These are phyloP conservation scores for Ogataea paraovalis DNA, from an alignment of 805 yeast genomes.

Conservation along the genomic window DNA sequence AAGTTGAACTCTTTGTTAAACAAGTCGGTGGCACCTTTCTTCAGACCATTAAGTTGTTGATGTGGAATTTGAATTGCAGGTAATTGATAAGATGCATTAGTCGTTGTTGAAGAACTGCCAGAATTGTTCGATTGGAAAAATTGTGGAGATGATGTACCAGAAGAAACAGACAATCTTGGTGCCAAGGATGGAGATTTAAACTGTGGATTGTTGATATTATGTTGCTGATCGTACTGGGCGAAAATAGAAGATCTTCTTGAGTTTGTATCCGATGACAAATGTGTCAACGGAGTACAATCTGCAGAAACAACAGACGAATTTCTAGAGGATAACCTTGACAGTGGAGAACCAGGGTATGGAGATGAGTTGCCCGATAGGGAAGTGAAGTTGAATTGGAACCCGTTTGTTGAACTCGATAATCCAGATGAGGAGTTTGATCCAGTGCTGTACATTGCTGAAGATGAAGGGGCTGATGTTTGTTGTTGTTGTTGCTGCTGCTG, in stretches of 20 bases:
- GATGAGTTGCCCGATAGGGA: constrained; percentile 14
- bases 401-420: background rate
- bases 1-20: constrained; percentile 29
- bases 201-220: constrained; percentile 1
- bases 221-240: constrained; percentile 10
- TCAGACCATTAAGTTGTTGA: background rate
- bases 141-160: constrained; percentile 25
- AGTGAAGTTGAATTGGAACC: constrained; percentile 9
- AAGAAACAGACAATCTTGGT: constrained; percentile 21
- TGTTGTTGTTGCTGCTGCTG: background rate
- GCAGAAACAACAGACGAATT: constrained; percentile 30
- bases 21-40: constrained; percentile 13
- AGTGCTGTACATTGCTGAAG: background rate
- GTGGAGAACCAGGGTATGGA: constrained; percentile 27
- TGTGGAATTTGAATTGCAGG: constrained; percentile 2
- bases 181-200: constrained; percentile 22
- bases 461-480: background rate
- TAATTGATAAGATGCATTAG: constrained; percentile 8
- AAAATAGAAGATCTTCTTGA: constrained; percentile 28
- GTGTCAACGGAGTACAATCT: constrained; percentile 28
- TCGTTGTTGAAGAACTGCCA: constrained; percentile 4
- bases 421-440: background rate
- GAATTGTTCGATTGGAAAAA: constrained; percentile 4
- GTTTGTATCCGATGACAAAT: constrained; percentile 17
- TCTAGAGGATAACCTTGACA: constrained; percentile 30